These are phyloP conservation scores for Cladosporium oxysporum DNA, from an alignment of 2,329 filamentous ascomycete species.

Conservation along the genomic window DNA sequence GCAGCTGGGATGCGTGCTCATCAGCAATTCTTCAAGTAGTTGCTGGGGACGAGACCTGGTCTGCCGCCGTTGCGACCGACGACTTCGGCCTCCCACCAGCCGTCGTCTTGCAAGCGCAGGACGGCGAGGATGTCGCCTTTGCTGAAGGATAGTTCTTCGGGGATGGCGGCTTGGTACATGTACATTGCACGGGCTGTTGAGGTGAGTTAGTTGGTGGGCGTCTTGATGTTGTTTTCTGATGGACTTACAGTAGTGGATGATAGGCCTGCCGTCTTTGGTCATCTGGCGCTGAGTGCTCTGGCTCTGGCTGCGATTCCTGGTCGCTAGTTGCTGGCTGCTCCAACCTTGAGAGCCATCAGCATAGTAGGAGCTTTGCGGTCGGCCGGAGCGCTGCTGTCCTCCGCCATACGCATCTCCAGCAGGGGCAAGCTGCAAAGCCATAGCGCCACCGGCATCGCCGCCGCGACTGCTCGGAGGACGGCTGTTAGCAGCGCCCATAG, in stretches of 20 bases:
- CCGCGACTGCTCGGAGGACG: constrained; percentile 46
- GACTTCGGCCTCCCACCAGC: constrained; percentile 98
- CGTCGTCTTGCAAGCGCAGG: constrained; percentile 89
- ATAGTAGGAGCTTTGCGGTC: constrained; percentile 50
- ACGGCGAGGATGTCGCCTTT: constrained; percentile 93
- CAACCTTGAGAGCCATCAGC: constrained; percentile 23
- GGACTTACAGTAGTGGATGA: constrained; percentile 91
- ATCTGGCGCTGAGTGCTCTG: constrained; percentile 83
- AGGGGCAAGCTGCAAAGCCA: constrained; percentile 49
- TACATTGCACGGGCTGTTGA: constrained; percentile 83
- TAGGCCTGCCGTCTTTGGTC: constrained; percentile 80
- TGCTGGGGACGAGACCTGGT: constrained; percentile 65
- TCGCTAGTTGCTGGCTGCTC: constrained; percentile 40
- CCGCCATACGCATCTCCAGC: constrained; percentile 42
- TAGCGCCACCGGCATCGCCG: constrained; percentile 42
- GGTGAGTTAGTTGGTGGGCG: constrained; percentile 6
- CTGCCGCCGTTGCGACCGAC: constrained; percentile 61
- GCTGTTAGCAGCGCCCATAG: constrained; percentile 34
- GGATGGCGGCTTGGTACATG: constrained; percentile 90
- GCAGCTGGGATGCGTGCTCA: neutral
- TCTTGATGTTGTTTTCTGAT: neutral
- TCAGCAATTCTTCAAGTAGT: constrained; percentile 63
- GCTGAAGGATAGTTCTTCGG: constrained; percentile 86
- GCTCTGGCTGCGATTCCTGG: constrained; percentile 72
- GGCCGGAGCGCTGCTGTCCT: constrained; percentile 39